Conservation (phyloP, 352 stramenopile genomes). For the Albugo laibachii region DNA sequence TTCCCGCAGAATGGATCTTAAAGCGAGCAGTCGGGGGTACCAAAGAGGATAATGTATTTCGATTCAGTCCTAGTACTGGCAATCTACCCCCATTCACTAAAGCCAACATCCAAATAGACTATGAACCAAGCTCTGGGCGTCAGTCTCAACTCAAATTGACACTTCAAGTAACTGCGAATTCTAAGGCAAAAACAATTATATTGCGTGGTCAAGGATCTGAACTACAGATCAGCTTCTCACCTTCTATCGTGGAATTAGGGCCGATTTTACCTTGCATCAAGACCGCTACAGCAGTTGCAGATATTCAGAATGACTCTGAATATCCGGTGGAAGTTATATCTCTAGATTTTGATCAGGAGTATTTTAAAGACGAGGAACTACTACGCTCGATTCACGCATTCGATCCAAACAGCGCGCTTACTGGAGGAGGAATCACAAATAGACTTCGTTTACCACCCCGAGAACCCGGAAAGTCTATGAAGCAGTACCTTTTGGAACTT, state of each 20-base stretch:
- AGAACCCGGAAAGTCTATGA: slow-evolving; percentile 31
- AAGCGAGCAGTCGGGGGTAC: slow-evolving; percentile 77
- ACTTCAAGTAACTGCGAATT: slow-evolving; percentile 70
- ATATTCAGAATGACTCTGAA: slow-evolving; percentile 77
- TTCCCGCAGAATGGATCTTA: slow-evolving; percentile 80
- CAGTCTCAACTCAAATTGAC: slow-evolving; percentile 69
- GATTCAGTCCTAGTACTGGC: slow-evolving; percentile 47
- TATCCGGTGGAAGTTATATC: slow-evolving; percentile 83
- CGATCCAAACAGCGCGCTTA: slow-evolving; percentile 31
- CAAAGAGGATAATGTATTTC: slow-evolving; percentile 66
- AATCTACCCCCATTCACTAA: slow-evolving; percentile 50
- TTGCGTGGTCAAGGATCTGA: slow-evolving; percentile 65
- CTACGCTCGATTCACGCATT: slow-evolving; percentile 39
- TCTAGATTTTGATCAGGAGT: slow-evolving; percentile 71
- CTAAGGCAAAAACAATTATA: slow-evolving; percentile 53
- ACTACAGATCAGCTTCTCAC: slow-evolving; percentile 61
- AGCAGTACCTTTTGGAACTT: slow-evolving; percentile 30
- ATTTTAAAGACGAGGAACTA: slow-evolving; percentile 74
- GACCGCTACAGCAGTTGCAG: slow-evolving; percentile 24
- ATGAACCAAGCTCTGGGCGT: slow-evolving; percentile 64
- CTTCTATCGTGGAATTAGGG: slow-evolving; percentile 61
- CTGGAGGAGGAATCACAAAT: too few relatives aligned
- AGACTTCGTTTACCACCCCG: slow-evolving; percentile 36
- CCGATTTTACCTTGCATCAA: slow-evolving; percentile 67
- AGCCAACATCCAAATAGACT: slow-evolving; percentile 81